These are phyloP conservation scores for Conticribra weissflogii DNA, from an alignment of 108 stramenopile genomes.

Conservation along the genomic window DNA sequence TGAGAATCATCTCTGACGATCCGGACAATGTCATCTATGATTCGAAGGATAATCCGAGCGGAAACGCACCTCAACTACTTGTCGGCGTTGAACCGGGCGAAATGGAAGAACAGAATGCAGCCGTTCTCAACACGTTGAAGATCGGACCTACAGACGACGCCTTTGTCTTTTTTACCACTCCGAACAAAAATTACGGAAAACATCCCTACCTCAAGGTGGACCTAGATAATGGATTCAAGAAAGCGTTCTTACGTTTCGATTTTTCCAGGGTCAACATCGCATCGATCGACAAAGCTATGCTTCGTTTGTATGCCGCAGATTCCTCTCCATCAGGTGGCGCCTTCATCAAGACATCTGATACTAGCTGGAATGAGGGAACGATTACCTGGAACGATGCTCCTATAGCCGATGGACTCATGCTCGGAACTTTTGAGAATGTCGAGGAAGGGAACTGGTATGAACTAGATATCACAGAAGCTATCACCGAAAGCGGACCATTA, in stretches of 20 bases:
- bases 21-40: constrained; percentile 45
- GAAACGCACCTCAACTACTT: constrained; percentile 37
- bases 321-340: constrained; percentile 34
- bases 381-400: constrained; percentile 34
- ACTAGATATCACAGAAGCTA: constrained; percentile 35
- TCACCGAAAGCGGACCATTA: constrained; percentile 41
- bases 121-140: constrained; percentile 31
- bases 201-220: constrained; percentile 38
- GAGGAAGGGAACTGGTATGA: constrained; percentile 33
- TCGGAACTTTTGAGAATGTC: constrained; percentile 22
- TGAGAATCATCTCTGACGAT: constrained; percentile 33
- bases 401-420: constrained; percentile 23
- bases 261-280: constrained; percentile 26
- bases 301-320: constrained; percentile 30
- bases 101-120: constrained; percentile 5
- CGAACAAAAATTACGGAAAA: constrained; percentile 36
- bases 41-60: constrained; percentile 43
- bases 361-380: constrained; percentile 31
- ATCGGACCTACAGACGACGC: constrained; percentile 46
- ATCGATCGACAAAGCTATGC: constrained; percentile 26
- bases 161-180: constrained; percentile 19
- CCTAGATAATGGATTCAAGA: constrained; percentile 36
- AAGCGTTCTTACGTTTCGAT: constrained; percentile 37
- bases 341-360: constrained; percentile 23
- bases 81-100: constrained; percentile 26